Evolutionary conservation across 2,329 filamentous ascomycete genomes (phyloP), one percentile per base, ranked within the genome.

Genomic region (Purpureocillium takamizusanense): DNA sequence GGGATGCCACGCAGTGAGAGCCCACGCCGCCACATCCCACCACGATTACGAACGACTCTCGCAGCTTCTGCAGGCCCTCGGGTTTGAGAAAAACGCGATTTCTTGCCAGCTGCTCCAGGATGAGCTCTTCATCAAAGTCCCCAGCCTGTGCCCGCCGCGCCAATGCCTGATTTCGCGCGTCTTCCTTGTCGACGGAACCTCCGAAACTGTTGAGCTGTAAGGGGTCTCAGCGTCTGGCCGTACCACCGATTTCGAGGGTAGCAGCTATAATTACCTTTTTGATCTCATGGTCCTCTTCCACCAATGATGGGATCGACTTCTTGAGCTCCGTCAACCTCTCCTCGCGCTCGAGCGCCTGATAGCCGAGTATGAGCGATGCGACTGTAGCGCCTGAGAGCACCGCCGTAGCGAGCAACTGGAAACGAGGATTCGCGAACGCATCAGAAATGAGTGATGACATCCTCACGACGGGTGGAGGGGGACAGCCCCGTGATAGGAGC

Each of bases 1-100:
- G 77, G 4, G 92, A 82, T 2, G 89, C 82, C 4, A 83, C 77
- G 45, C 86, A 89, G 66, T 98, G 94, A 7, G 88, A 95, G 33
- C 92, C 92, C 5, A 98, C 92, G 31, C 92, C 92, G 46, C 92
- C 92, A 49, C 88, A 90, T 4, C 92, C 92, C 10, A 98, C 88
- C 2, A 98, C 76, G 30, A 97, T 73, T 34, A 98, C 76, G 53
- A 94, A 94, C 1, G 90, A 77, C 34, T 74, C 70, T 11, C 90
- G 84, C 23, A 98, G 74, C 54, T 84, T 87, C 13, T 71, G 67
- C 10, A 98, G 74, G 0, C 92, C 92, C 7, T 81, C 80, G 23
- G 90, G 80, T 12, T 76, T 86, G 10, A 98, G 76, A 56, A 98
- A 98, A 23, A 92, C 88, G 38, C 86, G 78, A 58, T 95, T 97